Percentiles rank a stretch among this genome's conserved stretches.
phyloP scores from a whole-genome alignment of 2,329 filamentous ascomycete species.

The Parastagonospora avenae region DNA sequence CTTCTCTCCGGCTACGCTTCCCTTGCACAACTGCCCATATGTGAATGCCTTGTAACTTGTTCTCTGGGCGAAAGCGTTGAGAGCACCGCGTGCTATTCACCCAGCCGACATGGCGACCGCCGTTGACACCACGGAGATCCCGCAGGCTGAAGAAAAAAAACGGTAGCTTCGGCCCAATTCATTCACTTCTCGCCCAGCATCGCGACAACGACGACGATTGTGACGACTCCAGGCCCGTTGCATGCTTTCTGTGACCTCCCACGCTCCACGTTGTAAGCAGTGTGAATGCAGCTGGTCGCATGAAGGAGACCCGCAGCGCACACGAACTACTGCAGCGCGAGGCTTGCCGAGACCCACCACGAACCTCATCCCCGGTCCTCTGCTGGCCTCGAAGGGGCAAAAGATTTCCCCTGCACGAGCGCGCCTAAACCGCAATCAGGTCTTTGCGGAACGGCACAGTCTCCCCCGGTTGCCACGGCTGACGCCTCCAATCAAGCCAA shows the following conservation, averaged over 20 bases:
- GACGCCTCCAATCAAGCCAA: conserved; percentile 18
- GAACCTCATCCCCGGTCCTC: conserved; percentile 15
- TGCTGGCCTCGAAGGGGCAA: conserved; percentile 16
- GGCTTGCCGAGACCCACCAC: conserved; percentile 20
- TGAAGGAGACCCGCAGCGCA: conserved; percentile 25
- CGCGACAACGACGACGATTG: background rate
- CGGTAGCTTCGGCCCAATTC: background rate
- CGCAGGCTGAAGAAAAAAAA: background rate
- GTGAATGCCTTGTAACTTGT: background rate
- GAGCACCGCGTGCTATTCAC: conserved; percentile 7
- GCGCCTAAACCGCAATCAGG: conserved; percentile 4
- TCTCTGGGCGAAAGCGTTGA: conserved; percentile 6
- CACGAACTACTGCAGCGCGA: conserved; percentile 26
- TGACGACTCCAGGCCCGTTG: background rate
- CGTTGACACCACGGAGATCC: background rate
- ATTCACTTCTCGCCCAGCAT: background rate
- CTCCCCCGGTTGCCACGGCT: conserved; percentile 29
- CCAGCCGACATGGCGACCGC: conserved; percentile 7
- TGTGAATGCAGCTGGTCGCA: conserved; percentile 25
- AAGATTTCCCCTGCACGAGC: conserved; percentile 15
- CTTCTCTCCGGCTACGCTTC: conserved; percentile 19
- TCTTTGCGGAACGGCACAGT: conserved; percentile 21
- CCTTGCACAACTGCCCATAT: conserved; percentile 6
- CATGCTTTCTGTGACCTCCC: conserved; percentile 9
- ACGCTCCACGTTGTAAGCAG: conserved; percentile 13